These are phyloP conservation scores for Neurospora sp. DNA, from an alignment of 495 filamentous ascomycete genomes.

Conservation along the genomic window DNA sequence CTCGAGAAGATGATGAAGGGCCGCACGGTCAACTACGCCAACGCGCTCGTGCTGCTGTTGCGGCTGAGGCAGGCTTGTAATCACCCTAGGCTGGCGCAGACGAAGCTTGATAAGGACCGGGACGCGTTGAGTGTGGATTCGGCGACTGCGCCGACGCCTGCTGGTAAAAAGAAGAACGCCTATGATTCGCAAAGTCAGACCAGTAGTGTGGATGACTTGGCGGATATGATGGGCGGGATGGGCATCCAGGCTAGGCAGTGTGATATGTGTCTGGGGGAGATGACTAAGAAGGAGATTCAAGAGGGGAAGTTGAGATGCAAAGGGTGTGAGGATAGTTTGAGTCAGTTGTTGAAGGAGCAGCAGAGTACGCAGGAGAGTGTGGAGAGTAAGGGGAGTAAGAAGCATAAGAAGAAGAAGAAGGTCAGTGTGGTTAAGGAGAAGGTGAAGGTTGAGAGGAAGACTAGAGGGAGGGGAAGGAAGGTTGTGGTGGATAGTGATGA, in stretches of 20 bases:
- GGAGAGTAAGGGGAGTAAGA: not conserved
- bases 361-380: not conserved
- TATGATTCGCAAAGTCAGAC: constrained; percentile 32
- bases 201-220: constrained; percentile 58
- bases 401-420: constrained; percentile 25
- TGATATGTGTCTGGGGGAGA: constrained; percentile 71
- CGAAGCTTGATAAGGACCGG: constrained; percentile 74
- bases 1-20: constrained; percentile 78
- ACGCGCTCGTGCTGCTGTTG: constrained; percentile 76
- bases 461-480: not conserved
- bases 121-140: constrained; percentile 65
- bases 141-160: constrained; percentile 24
- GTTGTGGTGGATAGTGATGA: not conserved
- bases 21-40: constrained; percentile 37
- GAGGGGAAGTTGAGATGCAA: constrained; percentile 42
- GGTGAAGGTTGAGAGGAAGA: constrained; percentile 27
- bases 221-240: constrained; percentile 74
- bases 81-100: constrained; percentile 76
- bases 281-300: constrained; percentile 48
- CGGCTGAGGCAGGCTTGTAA: constrained; percentile 90
- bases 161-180: constrained; percentile 20
- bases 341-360: constrained; percentile 26
- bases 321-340: constrained; percentile 17
- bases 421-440: constrained; percentile 19
- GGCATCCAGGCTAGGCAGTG: constrained; percentile 75